phyloP scores from a whole-genome alignment of 306 rosid genomes.

The Argentina anserina region DNA sequence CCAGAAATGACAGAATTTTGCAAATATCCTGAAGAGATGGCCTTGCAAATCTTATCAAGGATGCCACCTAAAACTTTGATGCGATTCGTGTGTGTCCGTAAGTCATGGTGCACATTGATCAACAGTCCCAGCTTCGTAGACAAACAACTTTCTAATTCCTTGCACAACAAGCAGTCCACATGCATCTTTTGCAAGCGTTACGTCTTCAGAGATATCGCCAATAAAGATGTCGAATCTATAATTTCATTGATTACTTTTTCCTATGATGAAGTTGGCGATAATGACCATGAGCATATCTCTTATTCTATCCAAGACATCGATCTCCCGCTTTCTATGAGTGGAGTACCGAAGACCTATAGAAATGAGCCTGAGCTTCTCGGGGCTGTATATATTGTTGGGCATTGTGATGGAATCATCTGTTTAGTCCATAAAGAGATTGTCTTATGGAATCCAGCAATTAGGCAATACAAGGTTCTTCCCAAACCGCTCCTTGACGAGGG shows the following conservation, averaged over 20 bases:
- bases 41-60: background rate
- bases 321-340: background rate
- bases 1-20: background rate
- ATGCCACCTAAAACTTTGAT: background rate
- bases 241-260: background rate
- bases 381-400: background rate
- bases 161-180: background rate
- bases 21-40: background rate
- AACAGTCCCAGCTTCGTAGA: background rate
- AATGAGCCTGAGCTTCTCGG: background rate
- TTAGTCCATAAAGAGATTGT: background rate
- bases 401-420: constrained; percentile 4
- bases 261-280: no score
- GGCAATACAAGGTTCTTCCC: background rate
- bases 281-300: background rate
- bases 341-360: background rate
- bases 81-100: background rate
- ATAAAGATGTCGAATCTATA: background rate
- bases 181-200: background rate
- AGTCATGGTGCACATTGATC: background rate
- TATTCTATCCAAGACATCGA: background rate
- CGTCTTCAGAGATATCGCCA: background rate
- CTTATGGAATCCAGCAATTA: background rate
- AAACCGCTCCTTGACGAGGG: background rate
- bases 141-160: background rate